Base-by-base conservation (phyloP, 306 rosid genomes). In the Begonia fuchsioides region DNA sequence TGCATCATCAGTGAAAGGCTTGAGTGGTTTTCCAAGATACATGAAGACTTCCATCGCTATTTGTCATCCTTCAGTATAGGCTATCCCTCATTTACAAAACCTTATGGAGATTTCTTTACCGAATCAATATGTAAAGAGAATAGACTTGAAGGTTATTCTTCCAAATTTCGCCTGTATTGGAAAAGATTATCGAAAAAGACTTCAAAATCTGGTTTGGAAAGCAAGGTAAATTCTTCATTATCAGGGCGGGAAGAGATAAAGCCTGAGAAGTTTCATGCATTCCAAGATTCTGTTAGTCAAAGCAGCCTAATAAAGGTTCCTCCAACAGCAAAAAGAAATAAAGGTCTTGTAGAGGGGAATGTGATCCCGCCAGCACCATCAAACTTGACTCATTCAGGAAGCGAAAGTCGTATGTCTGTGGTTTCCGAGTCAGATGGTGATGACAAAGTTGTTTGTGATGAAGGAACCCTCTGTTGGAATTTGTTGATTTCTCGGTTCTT, bases 391-490 rank as follows among this genome's bases (percentile, higher is more conserved):
- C 65, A 43, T 60, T 74, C 87, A 40, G 54, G 59, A 57, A 81
- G 90, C 77, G 95, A 74, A 52, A 63, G 80, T 74, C 72, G 62
- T 41, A 44, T 35, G 43, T 69, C 79, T 50, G 54, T 61, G 49
- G 39, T 68, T 51, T 76, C 86, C 48, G 90, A 76, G n/a, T 39
- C 39, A 13, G 81, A 80, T 43, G 47, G 58, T 40, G 81, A 81
- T 57, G 94, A 90, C 41, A 90, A 63, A 73, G 39, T 64, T 57
- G 66, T 76, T 39, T 61, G 59, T 44, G 92, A 85, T 54, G 98
- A 84, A 60, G 95, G 94, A 47, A 73, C 94, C 12, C 75, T 90
- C 38, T 76, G 87, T 63, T 81, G 83, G 93, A 90, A 90, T 75
- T 79, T 90, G 72, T 71, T 90, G 70, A 63, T 90, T 49, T 79